Evolutionary conservation across 805 yeast species (phyloP).

Genomic region (Myxozyma mucilagina): DNA sequence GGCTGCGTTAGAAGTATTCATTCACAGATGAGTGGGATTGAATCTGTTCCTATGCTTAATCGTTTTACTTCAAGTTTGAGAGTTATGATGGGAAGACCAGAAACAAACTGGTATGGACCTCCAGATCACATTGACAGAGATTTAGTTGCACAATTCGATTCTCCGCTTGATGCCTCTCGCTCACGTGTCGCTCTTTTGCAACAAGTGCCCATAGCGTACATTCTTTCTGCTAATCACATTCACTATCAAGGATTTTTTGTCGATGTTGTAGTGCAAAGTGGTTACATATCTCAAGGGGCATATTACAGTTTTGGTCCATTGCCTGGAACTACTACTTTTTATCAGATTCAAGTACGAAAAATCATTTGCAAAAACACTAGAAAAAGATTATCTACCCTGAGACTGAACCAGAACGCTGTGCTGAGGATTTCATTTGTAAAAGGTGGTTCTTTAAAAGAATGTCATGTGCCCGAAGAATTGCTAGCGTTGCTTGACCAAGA

Average conservation of each 20-base stretch:
- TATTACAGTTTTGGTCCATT: conserved; percentile 5
- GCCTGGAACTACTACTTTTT: background rate
- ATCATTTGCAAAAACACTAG: conserved; percentile 1
- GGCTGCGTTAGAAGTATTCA: conserved; percentile 1
- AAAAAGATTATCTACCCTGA: background rate
- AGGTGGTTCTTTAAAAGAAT: background rate
- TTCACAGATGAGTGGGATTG: background rate
- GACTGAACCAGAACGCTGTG: conserved; percentile 1
- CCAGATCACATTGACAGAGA: background rate
- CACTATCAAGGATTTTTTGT: conserved; percentile 6
- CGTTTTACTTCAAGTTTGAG: background rate
- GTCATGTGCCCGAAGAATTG: background rate
- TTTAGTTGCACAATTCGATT: background rate
- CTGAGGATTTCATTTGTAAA: background rate
- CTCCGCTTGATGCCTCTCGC: background rate
- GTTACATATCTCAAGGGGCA: background rate
- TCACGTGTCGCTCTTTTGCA: background rate
- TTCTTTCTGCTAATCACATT: background rate
- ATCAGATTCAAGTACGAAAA: background rate
- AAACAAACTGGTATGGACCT: background rate
- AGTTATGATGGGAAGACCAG: background rate
- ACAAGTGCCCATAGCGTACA: conserved; percentile 1
- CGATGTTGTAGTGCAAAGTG: conserved; percentile 7
- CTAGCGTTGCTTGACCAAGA: background rate
- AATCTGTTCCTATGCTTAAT: background rate